Evolutionary conservation across 495 filamentous ascomycete genomes (phyloP).

Genomic region (Aspergillus homomorphus): DNA sequence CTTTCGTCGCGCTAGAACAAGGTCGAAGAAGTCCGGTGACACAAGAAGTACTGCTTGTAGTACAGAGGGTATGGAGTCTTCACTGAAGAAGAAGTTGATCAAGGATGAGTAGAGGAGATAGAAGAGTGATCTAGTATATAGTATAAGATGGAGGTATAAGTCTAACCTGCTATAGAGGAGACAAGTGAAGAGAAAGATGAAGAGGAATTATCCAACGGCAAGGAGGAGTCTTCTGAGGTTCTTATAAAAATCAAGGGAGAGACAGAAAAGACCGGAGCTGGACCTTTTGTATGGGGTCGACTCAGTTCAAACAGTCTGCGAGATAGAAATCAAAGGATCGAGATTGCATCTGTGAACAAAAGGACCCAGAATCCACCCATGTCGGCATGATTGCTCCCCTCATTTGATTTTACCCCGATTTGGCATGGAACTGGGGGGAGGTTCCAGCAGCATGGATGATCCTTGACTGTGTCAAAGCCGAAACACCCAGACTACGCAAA

Average conservation of each 20-base stretch:
- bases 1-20: not conserved
- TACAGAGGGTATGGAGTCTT: not conserved
- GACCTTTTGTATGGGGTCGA: constrained; percentile 11
- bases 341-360: constrained; percentile 17
- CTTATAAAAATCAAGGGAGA: constrained; percentile 19
- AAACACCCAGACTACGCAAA: constrained; percentile 24
- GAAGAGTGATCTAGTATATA: too few species aligned
- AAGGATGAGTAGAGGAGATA: not conserved
- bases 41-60: not conserved
- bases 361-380: constrained; percentile 13
- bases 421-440: constrained; percentile 6
- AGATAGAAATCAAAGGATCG: constrained; percentile 19
- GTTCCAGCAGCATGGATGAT: constrained; percentile 35
- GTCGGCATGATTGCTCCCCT: not conserved
- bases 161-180: not conserved
- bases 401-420: constrained; percentile 11
- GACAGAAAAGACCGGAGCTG: constrained; percentile 7
- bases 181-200: not conserved
- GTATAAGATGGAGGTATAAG: not conserved
- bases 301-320: constrained; percentile 11
- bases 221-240: constrained; percentile 9
- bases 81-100: not conserved
- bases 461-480: constrained; percentile 32
- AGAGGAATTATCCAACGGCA: not conserved
- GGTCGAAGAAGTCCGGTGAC: not conserved